Percentiles rank a stretch among this genome's conserved stretches.
Conservation (phyloP, 257 asterid species). For the Scutellaria minor region DNA sequence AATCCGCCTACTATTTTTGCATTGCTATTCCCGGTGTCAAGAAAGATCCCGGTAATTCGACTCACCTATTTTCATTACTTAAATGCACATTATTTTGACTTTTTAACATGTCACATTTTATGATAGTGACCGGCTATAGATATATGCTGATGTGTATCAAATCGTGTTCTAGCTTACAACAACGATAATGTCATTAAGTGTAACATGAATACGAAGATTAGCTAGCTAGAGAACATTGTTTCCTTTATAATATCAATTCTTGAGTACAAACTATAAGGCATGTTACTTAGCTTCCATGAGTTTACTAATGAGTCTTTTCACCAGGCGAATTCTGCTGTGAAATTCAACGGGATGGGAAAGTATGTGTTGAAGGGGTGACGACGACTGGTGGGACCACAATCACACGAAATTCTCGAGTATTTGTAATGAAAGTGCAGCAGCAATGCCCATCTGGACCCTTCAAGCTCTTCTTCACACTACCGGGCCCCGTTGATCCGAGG, state of each 20-base stretch:
- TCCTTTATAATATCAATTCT: no score
- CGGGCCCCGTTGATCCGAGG: constrained; percentile 81
- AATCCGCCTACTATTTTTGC: constrained; percentile 67
- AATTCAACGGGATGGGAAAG: constrained; percentile 57
- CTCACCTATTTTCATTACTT: background rate
- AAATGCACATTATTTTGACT: background rate
- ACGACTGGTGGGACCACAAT: constrained; percentile 57
- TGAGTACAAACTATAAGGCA: background rate
- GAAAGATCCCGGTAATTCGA: constrained; percentile 65
- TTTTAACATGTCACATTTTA: no score
- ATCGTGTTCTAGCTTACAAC: background rate
- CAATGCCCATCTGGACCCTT: constrained; percentile 79
- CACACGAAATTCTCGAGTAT: constrained; percentile 55
- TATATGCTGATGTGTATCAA: background rate
- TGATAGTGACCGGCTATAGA: no score
- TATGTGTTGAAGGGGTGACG: constrained; percentile 61
- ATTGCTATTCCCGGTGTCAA: constrained; percentile 81
- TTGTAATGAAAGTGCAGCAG: constrained; percentile 64
- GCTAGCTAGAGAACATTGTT: no score
- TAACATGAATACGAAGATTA: no score
- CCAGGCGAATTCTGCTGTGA: constrained; percentile 70
- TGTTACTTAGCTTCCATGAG: background rate
- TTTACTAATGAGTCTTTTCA: background rate
- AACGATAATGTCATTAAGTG: background rate
- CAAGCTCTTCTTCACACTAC: constrained; percentile 62